Base-by-base conservation (phyloP, 2,329 filamentous ascomycete genomes). In the Aspergillus alliaceus region DNA sequence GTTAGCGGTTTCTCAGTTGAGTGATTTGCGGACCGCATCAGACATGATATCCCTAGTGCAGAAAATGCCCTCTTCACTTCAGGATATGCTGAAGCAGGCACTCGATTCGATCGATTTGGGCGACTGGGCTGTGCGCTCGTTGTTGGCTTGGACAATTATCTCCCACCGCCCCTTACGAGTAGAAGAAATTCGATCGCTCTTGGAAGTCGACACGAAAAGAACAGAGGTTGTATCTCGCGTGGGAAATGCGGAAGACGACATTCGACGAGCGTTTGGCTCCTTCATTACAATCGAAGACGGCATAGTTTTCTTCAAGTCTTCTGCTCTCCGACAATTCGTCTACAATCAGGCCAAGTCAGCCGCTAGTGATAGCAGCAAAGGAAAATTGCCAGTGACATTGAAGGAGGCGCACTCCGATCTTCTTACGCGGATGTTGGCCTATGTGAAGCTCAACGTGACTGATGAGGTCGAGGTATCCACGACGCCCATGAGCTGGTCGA, bases 341-440 rank as follows among this genome's bases (percentile, higher is more conserved):
- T 18, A 32, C 50, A 40, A 29, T n/a, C 35, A 40, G 18, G 50
- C 50, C 7, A 40, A 40, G 9, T 22, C 50, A 7, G 50, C 39
- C n/a, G 14, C 50, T 12, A 15, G 27, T 25, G 24, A 22, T 15
- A 24, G 34, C 9, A 40, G 29, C 6, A 27, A 27, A 18, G 37
- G 37, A 20, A 42, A 32, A 15, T 29, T 53, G 11, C 50, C 50
- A 8, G 8, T 53, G 22, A 18, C n/a, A 25, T 18, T 53, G 34
- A 53, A 53, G 15, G 50, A 53, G 8, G 35, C 35, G 8, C 50
- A 53, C 24, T 31, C 35, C 39, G 50, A 53, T 29, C 50, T 53
- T 12, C 25, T 53, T n/a, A 53, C 29, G 6, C 37, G 50, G 3
- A 11, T 40, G 6, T 25, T 53, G 2, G 50, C 50, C 12, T 44